Evolutionary conservation across 345 rosid species (phyloP), one percentile per base, ranked within the genome.

Genomic region (Viola odorata): DNA sequence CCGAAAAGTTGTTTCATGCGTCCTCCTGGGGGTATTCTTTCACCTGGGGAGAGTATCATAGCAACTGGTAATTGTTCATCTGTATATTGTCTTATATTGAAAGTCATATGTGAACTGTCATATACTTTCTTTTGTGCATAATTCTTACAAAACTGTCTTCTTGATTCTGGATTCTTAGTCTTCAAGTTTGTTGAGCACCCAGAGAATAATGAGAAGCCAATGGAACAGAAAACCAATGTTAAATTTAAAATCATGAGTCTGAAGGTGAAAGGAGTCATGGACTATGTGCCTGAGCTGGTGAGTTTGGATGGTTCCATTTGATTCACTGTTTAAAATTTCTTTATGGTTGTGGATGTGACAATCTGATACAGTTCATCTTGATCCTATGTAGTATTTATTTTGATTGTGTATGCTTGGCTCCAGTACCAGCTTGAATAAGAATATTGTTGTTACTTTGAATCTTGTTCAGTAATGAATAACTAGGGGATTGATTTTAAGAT

Each of bases 1-100:
- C 99, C 98, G 0, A 95, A 95, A 76, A 95, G 99, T 80, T 95
- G 99, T 73, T 95, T 88, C 78, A 95, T 95, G 99, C 96, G 99
- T 48, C 99, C 99, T 41, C 96, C 98, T 0, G 99, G 96, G 41
- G 96, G 94, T 45, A 76, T 95, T 76, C 97, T 95, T 76, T 74
- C 94, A 57, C 98, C 99, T 17, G 87, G 98, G 15, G 96, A 95
- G 77, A 84, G 84, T 69, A 62, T 95, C 59, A 75, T 91, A 3
- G 98, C 96, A 5, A 95, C 96, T 41, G 99, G 97, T 95, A 82
- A 57, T 50, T 6, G 11, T 32, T 13, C 40, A 41, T 70, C 12
- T 54, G 32, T 23, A 23, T 23, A 0, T 23, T 23, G 1, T 23
- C 32, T 23, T 23, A 23, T 23, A 2, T 23, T 23, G 32, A 23